phyloP scores from a whole-genome alignment of 2,329 filamentous ascomycete genomes.

The Fusarium domesticum region DNA sequence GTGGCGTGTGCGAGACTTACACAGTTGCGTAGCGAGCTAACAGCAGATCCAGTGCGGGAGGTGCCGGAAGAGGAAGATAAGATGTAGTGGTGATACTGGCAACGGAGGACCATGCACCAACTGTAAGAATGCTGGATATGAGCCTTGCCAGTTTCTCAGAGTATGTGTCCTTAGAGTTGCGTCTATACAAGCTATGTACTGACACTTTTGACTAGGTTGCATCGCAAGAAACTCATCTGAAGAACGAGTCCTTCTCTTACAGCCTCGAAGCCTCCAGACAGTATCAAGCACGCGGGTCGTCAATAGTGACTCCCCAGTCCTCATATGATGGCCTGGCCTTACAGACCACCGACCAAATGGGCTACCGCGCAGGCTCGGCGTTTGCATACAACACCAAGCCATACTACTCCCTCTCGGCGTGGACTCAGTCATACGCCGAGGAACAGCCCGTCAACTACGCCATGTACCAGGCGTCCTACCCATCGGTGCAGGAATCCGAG shows the following conservation, averaged over 20 bases:
- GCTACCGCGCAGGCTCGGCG: constrained; percentile 20
- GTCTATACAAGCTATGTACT: constrained; percentile 1
- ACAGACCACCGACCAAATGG: constrained; percentile 14
- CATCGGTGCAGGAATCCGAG: constrained; percentile 19
- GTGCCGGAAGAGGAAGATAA: constrained; percentile 91
- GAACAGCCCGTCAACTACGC: constrained; percentile 26
- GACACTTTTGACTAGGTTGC: constrained; percentile 27
- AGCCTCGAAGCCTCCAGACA: constrained; percentile 33
- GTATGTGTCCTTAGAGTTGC: constrained; percentile 48
- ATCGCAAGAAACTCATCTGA: constrained; percentile 32
- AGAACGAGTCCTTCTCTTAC: constrained; percentile 29
- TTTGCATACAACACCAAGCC: constrained; percentile 27
- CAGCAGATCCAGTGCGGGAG: constrained; percentile 66
- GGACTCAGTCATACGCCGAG: constrained; percentile 27
- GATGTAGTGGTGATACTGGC: constrained; percentile 82
- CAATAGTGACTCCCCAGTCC: constrained; percentile 12
- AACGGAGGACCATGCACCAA: constrained; percentile 77
- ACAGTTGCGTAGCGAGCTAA: constrained; percentile 21
- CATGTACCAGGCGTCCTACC: constrained; percentile 23
- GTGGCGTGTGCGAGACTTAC: constrained; percentile 25
- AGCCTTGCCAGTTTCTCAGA: constrained; percentile 75
- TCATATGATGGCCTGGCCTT: constrained; percentile 19
- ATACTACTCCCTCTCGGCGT: constrained; percentile 26
- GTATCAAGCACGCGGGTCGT: constrained; percentile 27
- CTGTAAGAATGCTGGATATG: constrained; percentile 71